phyloP scores from a whole-genome alignment of 1,284 basidiomycete genomes.

The Marasmius oreades region DNA sequence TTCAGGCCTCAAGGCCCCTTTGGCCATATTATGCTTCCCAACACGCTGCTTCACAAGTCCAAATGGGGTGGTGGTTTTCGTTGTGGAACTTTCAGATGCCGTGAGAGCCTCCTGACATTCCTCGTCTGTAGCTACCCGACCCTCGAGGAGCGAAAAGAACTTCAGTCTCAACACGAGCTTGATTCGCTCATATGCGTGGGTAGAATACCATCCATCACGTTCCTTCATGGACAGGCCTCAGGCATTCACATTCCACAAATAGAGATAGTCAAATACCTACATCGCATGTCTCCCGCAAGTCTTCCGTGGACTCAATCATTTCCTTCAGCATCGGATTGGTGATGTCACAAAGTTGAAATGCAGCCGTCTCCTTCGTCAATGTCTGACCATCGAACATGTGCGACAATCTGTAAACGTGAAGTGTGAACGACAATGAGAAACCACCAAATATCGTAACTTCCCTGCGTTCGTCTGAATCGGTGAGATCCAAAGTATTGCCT shows the following conservation, averaged over 20 bases:
- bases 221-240: conserved; percentile 40
- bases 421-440: neutral
- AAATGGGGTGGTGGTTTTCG: conserved; percentile 35
- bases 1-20: conserved; percentile 74
- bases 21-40: conserved; percentile 83
- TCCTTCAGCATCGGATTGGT: conserved; percentile 75
- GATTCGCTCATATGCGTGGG: conserved; percentile 74
- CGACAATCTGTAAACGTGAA: conserved; percentile 40
- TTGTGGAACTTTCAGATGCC: conserved; percentile 40
- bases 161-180: conserved; percentile 84
- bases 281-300: conserved; percentile 66
- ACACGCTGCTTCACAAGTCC: conserved; percentile 45
- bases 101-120: conserved; percentile 66
- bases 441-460: neutral
- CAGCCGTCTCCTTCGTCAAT: conserved; percentile 77
- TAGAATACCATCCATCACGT: conserved; percentile 83
- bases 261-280: conserved; percentile 43
- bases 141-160: conserved; percentile 81
- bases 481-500: conserved; percentile 37
- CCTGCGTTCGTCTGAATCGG: conserved; percentile 36
- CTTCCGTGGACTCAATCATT: conserved; percentile 74
- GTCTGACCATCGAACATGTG: conserved; percentile 90
- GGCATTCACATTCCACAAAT: neutral
- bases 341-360: conserved; percentile 94
- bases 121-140: conserved; percentile 63